A percentile compares a stretch with the other conserved stretches of the same genome.
Evolutionary conservation across 2,329 filamentous ascomycete genomes (phyloP).

Genomic region (Calonectria pseudoturangicola): DNA sequence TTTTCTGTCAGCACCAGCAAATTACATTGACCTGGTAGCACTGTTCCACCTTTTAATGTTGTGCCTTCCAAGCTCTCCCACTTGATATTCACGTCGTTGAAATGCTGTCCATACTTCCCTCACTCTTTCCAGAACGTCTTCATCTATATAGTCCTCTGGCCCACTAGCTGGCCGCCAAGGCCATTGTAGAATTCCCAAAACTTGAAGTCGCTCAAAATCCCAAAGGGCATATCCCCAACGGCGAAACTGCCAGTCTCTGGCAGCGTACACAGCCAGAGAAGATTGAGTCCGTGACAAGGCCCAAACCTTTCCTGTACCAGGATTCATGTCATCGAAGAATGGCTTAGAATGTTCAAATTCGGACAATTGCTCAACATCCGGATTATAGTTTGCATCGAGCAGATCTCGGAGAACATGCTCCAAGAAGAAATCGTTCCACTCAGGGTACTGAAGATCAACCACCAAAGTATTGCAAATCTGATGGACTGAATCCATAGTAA

Average conservation of each 20-base stretch:
- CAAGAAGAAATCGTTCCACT: slow-evolving; percentile 3
- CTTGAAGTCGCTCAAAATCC: not conserved
- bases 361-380: not conserved
- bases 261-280: not conserved
- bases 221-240: slow-evolving; percentile 7
- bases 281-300: slow-evolving; percentile 1
- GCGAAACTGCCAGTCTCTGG: slow-evolving; percentile 1
- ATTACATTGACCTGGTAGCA: no score
- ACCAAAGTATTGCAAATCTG: not conserved
- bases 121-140: not conserved
- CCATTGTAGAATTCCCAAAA: not conserved
- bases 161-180: not conserved
- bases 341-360: not conserved
- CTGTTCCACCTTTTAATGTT: no score
- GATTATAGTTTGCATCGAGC: slow-evolving; percentile 11
- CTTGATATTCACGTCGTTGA: no score
- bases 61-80: no score
- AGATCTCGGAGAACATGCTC: slow-evolving; percentile 4
- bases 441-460: not conserved
- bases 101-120: not conserved
- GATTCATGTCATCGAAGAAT: not conserved
- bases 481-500: not conserved
- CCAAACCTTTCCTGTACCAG: not conserved
- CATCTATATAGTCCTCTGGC: not conserved
- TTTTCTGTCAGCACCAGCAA: no score